A percentile compares a stretch with the other conserved stretches of the same genome.
phyloP scores from a whole-genome alignment of 192 early-diverging fungal genomes.

The Linnemannia zychae region DNA sequence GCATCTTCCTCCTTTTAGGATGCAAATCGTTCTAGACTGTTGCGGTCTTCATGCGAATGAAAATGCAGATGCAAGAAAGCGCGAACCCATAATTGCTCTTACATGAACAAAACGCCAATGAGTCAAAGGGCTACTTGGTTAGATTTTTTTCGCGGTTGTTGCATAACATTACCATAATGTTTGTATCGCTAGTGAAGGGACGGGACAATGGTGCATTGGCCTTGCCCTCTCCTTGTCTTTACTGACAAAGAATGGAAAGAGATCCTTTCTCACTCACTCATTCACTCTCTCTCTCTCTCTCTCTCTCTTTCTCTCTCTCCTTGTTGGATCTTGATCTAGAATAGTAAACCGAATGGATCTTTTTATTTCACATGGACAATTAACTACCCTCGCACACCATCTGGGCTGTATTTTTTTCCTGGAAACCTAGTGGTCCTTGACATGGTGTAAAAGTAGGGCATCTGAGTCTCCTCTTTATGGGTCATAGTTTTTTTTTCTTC shows the following conservation, averaged over 20 bases:
- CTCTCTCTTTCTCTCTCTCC: not conserved
- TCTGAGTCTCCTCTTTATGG: not conserved
- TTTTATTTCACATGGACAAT: not conserved
- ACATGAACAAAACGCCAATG: not conserved
- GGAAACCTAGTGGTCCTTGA: too few species aligned
- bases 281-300: too few species aligned
- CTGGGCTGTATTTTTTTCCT: not conserved
- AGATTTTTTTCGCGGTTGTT: not conserved
- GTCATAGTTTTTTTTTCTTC: too few species aligned
- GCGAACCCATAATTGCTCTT: not conserved
- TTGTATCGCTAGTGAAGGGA: not conserved
- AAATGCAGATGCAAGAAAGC: too few species aligned
- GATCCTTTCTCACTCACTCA: too few species aligned
- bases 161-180: not conserved
- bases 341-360: not conserved
- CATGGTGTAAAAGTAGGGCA: not conserved
- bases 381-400: not conserved
- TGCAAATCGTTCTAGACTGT: too few species aligned
- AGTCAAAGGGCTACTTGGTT: not conserved
- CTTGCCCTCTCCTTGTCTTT: too few species aligned
- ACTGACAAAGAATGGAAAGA: too few species aligned
- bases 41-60: too few species aligned
- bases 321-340: slow-evolving; percentile 4
- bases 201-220: too few species aligned
- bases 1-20: too few species aligned